phyloP scores from a whole-genome alignment of 75 land plant species.

The Chamaecyparis obtusa region DNA sequence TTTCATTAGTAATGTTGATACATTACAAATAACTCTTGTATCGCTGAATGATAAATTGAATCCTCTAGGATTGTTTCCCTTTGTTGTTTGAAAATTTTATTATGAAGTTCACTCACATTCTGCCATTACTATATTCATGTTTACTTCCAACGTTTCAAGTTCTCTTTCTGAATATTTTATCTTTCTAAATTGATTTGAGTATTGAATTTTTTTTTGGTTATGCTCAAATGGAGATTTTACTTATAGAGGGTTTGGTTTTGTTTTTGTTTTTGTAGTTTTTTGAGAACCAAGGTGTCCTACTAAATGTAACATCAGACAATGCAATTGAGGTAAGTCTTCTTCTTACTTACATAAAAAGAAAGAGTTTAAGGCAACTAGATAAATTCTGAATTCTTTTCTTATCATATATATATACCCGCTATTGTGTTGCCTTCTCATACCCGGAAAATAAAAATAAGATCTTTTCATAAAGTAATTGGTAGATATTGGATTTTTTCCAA shows the following conservation, averaged over 20 bases:
- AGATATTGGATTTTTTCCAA: background rate
- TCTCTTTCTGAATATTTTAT: background rate
- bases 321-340: slow-evolving; percentile 67
- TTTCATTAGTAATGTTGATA: background rate
- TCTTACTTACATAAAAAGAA: background rate
- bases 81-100: background rate
- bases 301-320: slow-evolving; percentile 55
- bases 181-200: background rate
- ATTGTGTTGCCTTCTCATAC: background rate
- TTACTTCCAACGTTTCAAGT: background rate
- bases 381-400: background rate
- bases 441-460: background rate
- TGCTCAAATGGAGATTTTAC: background rate
- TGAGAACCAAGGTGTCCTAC: slow-evolving; percentile 67
- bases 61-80: background rate
- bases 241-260: background rate
- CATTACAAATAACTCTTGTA: background rate
- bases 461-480: background rate
- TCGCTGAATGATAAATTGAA: background rate
- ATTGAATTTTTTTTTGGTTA: background rate
- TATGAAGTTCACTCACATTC: background rate
- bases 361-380: background rate
- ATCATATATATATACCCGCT: background rate
- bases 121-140: background rate
- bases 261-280: slow-evolving; percentile 52